These are phyloP conservation scores for Plasmodium chabaudi DNA, from an alignment of 169 alveolate species.

Conservation along the genomic window DNA sequence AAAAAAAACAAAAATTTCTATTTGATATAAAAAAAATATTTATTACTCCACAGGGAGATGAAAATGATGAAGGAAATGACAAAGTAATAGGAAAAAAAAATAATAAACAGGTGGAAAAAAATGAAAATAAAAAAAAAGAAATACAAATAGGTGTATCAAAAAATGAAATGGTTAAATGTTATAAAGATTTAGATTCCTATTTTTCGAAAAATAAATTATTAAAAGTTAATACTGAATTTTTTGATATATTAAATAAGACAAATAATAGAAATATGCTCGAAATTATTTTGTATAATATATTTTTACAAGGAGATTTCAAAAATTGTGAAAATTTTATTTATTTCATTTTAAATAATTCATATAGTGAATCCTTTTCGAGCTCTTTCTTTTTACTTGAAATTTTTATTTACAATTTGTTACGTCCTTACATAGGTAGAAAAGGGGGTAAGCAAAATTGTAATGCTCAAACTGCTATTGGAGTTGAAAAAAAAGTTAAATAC, in stretches of 20 bases:
- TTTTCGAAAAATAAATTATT: conserved; percentile 43
- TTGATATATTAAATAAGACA: conserved; percentile 18
- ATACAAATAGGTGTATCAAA: conserved; percentile 12
- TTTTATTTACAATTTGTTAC: conserved; percentile 7
- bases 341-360: conserved; percentile 45
- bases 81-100: not conserved
- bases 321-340: conserved; percentile 54
- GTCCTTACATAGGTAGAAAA: not conserved
- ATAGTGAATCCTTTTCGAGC: conserved; percentile 1
- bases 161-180: conserved; percentile 42
- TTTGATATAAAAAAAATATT: conserved; percentile 32
- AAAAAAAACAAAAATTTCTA: conserved; percentile 41
- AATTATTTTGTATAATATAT: conserved; percentile 47
- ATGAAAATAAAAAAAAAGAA: not conserved
- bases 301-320: conserved; percentile 11
- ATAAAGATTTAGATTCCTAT: conserved; percentile 25
- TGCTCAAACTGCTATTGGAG: not conserved
- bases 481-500: not conserved
- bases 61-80: not conserved
- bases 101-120: not conserved
- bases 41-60: conserved; percentile 9
- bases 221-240: conserved; percentile 41
- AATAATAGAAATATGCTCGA: conserved; percentile 2
- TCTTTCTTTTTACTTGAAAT: conserved; percentile 25
- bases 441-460: not conserved